Percentiles rank a stretch among this genome's conserved stretches.
Evolutionary conservation across 192 early-diverging fungal species (phyloP).

Genomic region (Coemansia sp.): DNA sequence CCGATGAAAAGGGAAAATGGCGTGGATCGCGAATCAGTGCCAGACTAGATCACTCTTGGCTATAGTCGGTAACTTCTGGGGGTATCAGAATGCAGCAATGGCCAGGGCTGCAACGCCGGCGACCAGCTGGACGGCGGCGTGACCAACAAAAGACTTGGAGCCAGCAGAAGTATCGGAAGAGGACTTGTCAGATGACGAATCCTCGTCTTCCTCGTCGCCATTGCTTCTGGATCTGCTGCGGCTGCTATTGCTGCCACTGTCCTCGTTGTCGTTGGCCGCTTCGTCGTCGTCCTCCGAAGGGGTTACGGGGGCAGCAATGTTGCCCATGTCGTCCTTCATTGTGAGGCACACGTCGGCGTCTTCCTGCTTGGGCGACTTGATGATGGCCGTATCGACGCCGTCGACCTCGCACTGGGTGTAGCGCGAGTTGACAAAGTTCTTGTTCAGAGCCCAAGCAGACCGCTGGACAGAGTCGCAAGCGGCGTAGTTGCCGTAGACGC

Average conservation of each 20-base stretch:
- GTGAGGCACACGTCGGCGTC: conserved; percentile 23
- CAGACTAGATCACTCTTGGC: too few species aligned
- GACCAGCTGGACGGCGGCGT: not conserved
- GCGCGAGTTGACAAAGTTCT: conserved; percentile 41
- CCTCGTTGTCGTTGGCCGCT: conserved; percentile 6
- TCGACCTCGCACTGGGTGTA: conserved; percentile 34
- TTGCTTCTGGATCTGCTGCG: not conserved
- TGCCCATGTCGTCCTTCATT: conserved; percentile 38
- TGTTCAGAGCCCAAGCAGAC: conserved; percentile 42
- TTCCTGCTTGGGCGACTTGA: conserved; percentile 33
- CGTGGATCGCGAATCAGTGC: too few species aligned
- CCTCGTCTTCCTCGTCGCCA: conserved; percentile 1
- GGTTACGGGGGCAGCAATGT: conserved; percentile 15
- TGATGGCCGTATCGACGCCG: conserved; percentile 28
- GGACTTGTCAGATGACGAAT: not conserved
- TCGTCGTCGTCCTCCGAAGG: conserved; percentile 8
- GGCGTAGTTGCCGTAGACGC: conserved; percentile 43
- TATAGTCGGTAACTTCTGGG: too few species aligned
- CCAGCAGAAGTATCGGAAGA: conserved; percentile 1
- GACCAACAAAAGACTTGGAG: not conserved
- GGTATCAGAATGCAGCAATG: not conserved
- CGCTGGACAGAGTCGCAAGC: conserved; percentile 41
- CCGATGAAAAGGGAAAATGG: too few species aligned
- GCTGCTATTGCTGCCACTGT: not conserved
- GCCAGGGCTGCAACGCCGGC: not conserved